Percentiles rank a stretch among this genome's conserved stretches.
phyloP scores from a whole-genome alignment of 2,329 filamentous ascomycete genomes.

The Phyllosticta citriasiana region DNA sequence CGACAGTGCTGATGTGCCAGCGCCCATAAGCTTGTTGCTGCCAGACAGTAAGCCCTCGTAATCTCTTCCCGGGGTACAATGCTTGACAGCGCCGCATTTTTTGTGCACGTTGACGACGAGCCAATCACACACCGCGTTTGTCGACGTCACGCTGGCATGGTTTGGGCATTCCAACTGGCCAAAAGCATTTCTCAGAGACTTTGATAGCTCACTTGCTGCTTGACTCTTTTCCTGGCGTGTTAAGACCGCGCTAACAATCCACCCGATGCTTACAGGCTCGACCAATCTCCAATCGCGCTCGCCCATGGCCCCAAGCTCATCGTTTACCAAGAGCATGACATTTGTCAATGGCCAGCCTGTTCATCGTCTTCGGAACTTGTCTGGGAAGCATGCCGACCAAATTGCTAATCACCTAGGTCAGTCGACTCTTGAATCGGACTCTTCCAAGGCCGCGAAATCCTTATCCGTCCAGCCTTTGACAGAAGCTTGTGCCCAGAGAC shows the following conservation, averaged over 20 bases:
- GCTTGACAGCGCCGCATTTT: background rate
- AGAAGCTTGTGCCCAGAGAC: background rate
- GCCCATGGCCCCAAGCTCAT: background rate
- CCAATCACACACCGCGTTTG: background rate
- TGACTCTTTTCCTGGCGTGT: background rate
- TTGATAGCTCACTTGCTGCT: background rate
- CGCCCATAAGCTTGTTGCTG: background rate
- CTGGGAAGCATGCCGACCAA: background rate
- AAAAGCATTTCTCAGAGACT: background rate
- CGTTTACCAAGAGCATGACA: background rate
- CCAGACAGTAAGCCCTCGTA: background rate
- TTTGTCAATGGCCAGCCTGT: background rate
- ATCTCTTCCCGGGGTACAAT: background rate
- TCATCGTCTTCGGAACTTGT: background rate
- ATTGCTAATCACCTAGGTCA: background rate
- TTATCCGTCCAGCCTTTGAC: background rate
- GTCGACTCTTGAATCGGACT: background rate
- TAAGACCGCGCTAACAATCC: background rate
- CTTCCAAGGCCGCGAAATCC: background rate
- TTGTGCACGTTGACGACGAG: background rate
- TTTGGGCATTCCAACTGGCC: background rate
- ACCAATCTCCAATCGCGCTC: background rate
- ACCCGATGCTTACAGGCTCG: background rate
- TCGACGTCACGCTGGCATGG: background rate
- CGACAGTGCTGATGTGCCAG: background rate